These are phyloP conservation scores for Colletotrichum sp. DNA, from an alignment of 2,329 filamentous ascomycete species.

Conservation along the genomic window DNA sequence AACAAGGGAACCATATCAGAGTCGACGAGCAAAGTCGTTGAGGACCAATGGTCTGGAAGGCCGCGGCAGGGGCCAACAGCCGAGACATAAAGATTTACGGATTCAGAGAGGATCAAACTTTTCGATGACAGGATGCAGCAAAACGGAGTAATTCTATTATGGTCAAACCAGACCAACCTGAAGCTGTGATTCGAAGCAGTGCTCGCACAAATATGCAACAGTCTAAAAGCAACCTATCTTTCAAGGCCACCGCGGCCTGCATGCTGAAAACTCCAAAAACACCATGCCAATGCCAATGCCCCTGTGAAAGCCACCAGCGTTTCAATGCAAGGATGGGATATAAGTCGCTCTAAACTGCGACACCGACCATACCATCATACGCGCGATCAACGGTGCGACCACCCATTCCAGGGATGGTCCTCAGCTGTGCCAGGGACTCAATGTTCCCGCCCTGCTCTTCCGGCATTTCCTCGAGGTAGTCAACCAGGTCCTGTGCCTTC, in stretches of 20 bases:
- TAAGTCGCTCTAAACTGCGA: background rate
- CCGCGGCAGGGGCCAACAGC: no score
- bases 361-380: constrained; percentile 48
- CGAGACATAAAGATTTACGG: no score
- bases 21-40: no score
- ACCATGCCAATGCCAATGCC: constrained; percentile 18
- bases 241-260: background rate
- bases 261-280: constrained; percentile 18
- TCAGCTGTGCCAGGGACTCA: constrained; percentile 54
- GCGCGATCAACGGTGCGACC: constrained; percentile 61
- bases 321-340: background rate
- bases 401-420: constrained; percentile 61
- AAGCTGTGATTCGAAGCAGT: background rate
- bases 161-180: background rate
- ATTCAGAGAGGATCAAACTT: background rate
- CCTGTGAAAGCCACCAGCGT: background rate
- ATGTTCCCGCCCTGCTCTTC: constrained; percentile 48
- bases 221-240: background rate
- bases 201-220: background rate
- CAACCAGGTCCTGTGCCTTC: constrained; percentile 67
- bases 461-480: constrained; percentile 53
- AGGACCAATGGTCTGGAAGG: no score
- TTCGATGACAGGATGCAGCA: background rate
- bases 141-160: background rate
- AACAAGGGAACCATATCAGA: no score